A percentile compares a stretch with the other conserved stretches of the same genome.
phyloP scores from a whole-genome alignment of 2,329 filamentous ascomycete genomes.

The Tolypocladium endophyticum region DNA sequence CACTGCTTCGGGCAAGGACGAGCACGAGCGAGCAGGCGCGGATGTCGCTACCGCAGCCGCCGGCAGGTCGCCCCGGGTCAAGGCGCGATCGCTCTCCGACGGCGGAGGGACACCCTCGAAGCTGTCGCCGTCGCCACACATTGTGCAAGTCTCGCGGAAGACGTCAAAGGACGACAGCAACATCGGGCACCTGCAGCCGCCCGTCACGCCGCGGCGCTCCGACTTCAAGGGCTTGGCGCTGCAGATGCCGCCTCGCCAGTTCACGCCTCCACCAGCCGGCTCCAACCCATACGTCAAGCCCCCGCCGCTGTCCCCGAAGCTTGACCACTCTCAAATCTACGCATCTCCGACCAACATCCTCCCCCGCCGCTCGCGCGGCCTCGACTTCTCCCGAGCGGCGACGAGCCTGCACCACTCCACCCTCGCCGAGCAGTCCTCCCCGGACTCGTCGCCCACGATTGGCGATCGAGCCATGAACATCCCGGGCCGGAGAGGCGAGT shows the following conservation, averaged over 20 bases:
- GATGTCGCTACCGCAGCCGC: conserved; percentile 3
- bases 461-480: conserved; percentile 57
- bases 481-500: conserved; percentile 40
- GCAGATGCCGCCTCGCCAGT: conserved; percentile 22
- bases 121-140: conserved; percentile 47
- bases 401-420: conserved; percentile 95
- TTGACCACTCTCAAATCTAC: conserved; percentile 76
- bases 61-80: conserved; percentile 32
- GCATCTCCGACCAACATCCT: conserved; percentile 80
- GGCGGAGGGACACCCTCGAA: conserved; percentile 44
- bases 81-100: conserved; percentile 56
- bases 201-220: conserved; percentile 64
- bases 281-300: conserved; percentile 36
- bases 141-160: conserved; percentile 41
- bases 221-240: conserved; percentile 51
- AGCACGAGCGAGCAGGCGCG: conserved; percentile 7
- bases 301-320: conserved; percentile 72
- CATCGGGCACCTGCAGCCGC: conserved; percentile 32
- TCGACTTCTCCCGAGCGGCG: conserved; percentile 88
- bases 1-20: conserved; percentile 8
- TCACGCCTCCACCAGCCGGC: conserved; percentile 22
- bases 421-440: conserved; percentile 76
- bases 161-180: conserved; percentile 59
- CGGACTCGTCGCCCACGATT: conserved; percentile 82
- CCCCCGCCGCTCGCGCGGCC: conserved; percentile 75